Conservation (phyloP, 1,284 basidiomycete species). For the Athelia sp. region DNA sequence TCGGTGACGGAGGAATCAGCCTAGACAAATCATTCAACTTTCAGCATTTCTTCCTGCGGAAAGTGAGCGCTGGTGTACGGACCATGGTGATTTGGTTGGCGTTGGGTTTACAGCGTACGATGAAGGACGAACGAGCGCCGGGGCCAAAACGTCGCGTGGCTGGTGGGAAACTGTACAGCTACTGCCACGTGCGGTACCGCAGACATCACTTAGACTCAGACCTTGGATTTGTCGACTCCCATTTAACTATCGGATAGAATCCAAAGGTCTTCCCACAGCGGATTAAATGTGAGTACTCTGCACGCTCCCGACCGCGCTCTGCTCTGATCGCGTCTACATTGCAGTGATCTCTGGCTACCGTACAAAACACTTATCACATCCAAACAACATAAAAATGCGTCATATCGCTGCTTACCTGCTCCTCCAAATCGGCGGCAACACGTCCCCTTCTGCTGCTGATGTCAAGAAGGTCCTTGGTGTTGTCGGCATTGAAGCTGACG, state of each 20-base stretch:
- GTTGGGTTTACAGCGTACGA: conserved; percentile 4
- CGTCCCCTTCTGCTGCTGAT: conserved; percentile 83
- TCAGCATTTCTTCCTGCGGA: neutral
- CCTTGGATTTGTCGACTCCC: conserved; percentile 9
- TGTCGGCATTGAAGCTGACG: conserved; percentile 89
- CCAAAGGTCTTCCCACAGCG: conserved; percentile 81
- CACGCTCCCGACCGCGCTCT: conserved; percentile 1
- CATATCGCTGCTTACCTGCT: conserved; percentile 98
- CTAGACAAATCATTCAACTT: conserved; percentile 30
- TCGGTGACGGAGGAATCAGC: conserved; percentile 82
- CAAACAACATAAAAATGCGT: conserved; percentile 60
- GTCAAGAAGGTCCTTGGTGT: conserved; percentile 85
- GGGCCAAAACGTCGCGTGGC: no score
- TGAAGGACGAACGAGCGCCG: conserved; percentile 8
- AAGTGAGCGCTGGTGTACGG: conserved; percentile 17
- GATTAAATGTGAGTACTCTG: conserved; percentile 69
- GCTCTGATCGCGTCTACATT: conserved; percentile 5
- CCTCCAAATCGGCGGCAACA: conserved; percentile 92
- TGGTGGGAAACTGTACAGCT: conserved; percentile 57
- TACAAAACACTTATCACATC: conserved; percentile 28
- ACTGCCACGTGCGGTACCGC: conserved; percentile 16
- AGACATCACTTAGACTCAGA: conserved; percentile 2
- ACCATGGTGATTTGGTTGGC: conserved; percentile 52
- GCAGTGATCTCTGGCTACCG: conserved; percentile 88
- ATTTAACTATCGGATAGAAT: conserved; percentile 67